Evolutionary conservation across 331 rosid genomes (phyloP), one percentile per base, ranked within the genome.

Genomic region (Malus hybrid): DNA sequence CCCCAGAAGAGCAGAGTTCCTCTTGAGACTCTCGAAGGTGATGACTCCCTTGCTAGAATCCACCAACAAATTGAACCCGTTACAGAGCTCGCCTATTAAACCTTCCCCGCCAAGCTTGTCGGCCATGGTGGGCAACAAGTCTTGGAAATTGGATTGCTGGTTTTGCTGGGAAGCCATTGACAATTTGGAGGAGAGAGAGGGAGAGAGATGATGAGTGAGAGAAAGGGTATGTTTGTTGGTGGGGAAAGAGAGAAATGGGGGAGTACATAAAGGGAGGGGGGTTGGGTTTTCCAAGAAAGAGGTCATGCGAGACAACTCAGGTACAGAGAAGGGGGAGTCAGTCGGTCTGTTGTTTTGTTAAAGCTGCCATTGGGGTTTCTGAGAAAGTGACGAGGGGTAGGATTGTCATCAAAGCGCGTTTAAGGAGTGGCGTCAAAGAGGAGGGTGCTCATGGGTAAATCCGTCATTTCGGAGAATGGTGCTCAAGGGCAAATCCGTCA

Each of bases 71-170:
- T 85, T 82, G 65, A 92, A 90, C 31, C 97, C 93, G 29, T 83
- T 85, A 61, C 97, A 90, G 2, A 92, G 85, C 74, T 92, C 93
- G 19, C 88, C 92, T 2, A 92, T 90, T 19, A 92, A 67, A 8
- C 89, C 97, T 0, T 90, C 96, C 19, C 92, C 97, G 56, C 93
- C 93, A 7, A 90, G 92, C 87, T 90, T 92, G 70, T 84, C 78
- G 59, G 91, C 97, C 96, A 92, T 90, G 7, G 85, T 19, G 13
- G 96, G 89, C 85, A 88, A 64, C 85, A 62, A 83, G 66, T 92
- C 96, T 66, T 92, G 84, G 85, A 90, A 92, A 4, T 79, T 81
- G 67, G 80, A 4, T 50, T 81, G 82, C 42, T 83, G 69, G 80
- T 81, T 87, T 74, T 76, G 88, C 72, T 11, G 54, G 20, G 87